phyloP scores from a whole-genome alignment of 208 protist species.

The Endotrypanum monterogeii region DNA sequence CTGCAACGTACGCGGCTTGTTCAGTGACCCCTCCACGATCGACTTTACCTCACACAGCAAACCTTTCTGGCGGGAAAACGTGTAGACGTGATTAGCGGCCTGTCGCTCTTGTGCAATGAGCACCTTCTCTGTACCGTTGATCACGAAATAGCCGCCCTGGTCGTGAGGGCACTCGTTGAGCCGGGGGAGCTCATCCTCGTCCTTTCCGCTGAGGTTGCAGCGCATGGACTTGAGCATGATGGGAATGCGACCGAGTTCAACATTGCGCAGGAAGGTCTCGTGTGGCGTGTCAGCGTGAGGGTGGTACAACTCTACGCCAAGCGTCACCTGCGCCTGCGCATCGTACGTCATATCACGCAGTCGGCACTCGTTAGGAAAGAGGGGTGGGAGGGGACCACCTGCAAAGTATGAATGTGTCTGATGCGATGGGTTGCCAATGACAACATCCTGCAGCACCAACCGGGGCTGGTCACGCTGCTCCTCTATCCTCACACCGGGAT shows the following conservation, averaged over 20 bases:
- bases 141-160: constrained; percentile 99
- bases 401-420: constrained; percentile 47
- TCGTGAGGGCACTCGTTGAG: constrained; percentile 99
- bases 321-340: constrained; percentile 58
- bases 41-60: constrained; percentile 97
- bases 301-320: constrained; percentile 67
- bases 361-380: constrained; percentile 97
- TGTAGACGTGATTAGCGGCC: constrained; percentile 98
- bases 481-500: constrained; percentile 51
- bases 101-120: constrained; percentile 96
- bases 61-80: constrained; percentile 93
- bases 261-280: constrained; percentile 57
- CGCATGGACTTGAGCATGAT: constrained; percentile 99
- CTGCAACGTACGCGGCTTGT: constrained; percentile 91
- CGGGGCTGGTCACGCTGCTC: constrained; percentile 71
- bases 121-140: constrained; percentile 99
- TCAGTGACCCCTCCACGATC: constrained; percentile 84
- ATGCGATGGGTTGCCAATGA: constrained; percentile 83
- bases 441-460: constrained; percentile 78
- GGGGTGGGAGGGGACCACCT: constrained; percentile 62
- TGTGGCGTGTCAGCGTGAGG: constrained; percentile 37
- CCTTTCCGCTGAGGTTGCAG: constrained; percentile 96
- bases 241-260: constrained; percentile 97
- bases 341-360: constrained; percentile 96
- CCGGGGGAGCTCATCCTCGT: constrained; percentile 90